phyloP scores from a whole-genome alignment of 257 asterid genomes.

The Gentiana dahurica region DNA sequence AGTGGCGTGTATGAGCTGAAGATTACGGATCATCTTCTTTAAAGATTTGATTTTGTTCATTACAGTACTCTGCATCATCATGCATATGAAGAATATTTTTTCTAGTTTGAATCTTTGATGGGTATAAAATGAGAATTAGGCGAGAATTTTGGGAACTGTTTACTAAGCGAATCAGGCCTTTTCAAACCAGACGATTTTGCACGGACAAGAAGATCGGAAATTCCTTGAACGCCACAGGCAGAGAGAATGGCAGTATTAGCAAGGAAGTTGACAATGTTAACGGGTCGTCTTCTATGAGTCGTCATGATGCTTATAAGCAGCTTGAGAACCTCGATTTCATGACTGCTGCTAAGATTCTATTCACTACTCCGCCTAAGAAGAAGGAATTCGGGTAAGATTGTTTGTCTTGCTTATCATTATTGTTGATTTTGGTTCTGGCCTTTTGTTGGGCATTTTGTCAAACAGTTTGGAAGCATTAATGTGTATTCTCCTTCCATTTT shows the following conservation, averaged over 20 bases:
- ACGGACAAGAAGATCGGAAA: constrained; percentile 16
- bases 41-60: no score
- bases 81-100: no score
- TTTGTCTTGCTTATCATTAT: constrained; percentile 8
- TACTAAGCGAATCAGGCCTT: constrained; percentile 10
- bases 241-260: constrained; percentile 12
- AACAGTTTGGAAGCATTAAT: constrained; percentile 1
- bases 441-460: constrained; percentile 13
- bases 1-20: no score
- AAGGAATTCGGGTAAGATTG: constrained; percentile 61
- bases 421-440: constrained; percentile 2
- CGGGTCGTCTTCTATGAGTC: constrained; percentile 40
- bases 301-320: constrained; percentile 48
- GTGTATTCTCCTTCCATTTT: no score
- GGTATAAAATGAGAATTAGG: constrained; percentile 30
- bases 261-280: constrained; percentile 6
- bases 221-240: constrained; percentile 17
- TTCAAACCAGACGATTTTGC: constrained; percentile 29
- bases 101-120: constrained; percentile 14
- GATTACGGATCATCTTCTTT: no score
- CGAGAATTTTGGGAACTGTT: constrained; percentile 29
- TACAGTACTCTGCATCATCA: no score
- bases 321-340: constrained; percentile 51
- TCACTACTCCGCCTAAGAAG: constrained; percentile 42
- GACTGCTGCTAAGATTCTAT: constrained; percentile 61